A percentile compares a stretch with the other conserved stretches of the same genome.
These are phyloP conservation scores for Debaryomyces sp. DNA, from an alignment of 1,139 yeast species.

Conservation along the genomic window DNA sequence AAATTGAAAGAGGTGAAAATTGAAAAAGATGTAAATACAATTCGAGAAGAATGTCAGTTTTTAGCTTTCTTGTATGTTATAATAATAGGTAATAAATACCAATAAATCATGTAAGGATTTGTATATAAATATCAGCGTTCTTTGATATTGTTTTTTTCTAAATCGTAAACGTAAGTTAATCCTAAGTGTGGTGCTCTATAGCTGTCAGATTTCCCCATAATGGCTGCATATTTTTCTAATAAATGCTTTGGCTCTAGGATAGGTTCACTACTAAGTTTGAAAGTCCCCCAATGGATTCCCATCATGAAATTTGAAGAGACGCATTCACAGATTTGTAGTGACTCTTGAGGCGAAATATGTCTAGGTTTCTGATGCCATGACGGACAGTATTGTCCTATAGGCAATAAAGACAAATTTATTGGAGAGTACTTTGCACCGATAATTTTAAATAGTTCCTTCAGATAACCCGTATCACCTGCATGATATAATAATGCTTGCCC, in stretches of 20 bases:
- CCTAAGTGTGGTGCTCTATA: slow-evolving; percentile 48
- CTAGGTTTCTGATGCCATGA: slow-evolving; percentile 93
- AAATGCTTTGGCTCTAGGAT: slow-evolving; percentile 74
- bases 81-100: slow-evolving; percentile 6
- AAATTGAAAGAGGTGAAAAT: neutral
- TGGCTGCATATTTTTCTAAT: slow-evolving; percentile 27
- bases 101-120: neutral
- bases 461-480: slow-evolving; percentile 95
- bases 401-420: slow-evolving; percentile 70
- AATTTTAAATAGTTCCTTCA: slow-evolving; percentile 64
- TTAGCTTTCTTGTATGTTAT: slow-evolving; percentile 1
- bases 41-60: neutral
- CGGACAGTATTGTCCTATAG: slow-evolving; percentile 95
- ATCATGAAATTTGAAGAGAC: slow-evolving; percentile 63
- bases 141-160: slow-evolving; percentile 17
- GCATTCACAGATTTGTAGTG: slow-evolving; percentile 66
- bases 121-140: slow-evolving; percentile 1
- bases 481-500: slow-evolving; percentile 78
- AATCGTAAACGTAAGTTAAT: slow-evolving; percentile 40
- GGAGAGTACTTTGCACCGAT: slow-evolving; percentile 69
- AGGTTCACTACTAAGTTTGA: slow-evolving; percentile 84
- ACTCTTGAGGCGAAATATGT: slow-evolving; percentile 83
- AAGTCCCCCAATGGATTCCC: slow-evolving; percentile 98
- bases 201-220: slow-evolving; percentile 18
- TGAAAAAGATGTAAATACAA: slow-evolving; percentile 5